phyloP scores from a whole-genome alignment of 2,329 filamentous ascomycete genomes.

The Xylariaceae sp. region DNA sequence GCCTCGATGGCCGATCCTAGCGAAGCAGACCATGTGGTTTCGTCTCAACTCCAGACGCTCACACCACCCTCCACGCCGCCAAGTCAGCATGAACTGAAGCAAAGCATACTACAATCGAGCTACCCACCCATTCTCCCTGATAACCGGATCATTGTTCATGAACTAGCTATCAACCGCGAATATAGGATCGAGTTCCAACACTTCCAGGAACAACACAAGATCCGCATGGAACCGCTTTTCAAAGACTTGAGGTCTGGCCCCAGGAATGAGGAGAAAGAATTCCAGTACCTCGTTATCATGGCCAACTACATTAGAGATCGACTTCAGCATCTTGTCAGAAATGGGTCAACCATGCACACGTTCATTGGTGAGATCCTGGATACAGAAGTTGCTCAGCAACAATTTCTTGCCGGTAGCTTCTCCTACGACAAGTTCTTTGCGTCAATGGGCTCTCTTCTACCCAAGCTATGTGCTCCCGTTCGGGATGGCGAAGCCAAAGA shows the following conservation, averaged over 20 bases:
- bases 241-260: constrained; percentile 60
- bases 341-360: constrained; percentile 68
- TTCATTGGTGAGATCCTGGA: constrained; percentile 74
- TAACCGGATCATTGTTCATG: constrained; percentile 73
- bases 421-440: constrained; percentile 78
- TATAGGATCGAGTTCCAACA: constrained; percentile 65
- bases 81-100: constrained; percentile 34
- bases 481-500: constrained; percentile 72
- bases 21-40: constrained; percentile 33
- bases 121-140: constrained; percentile 59
- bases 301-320: constrained; percentile 68
- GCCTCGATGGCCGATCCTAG: constrained; percentile 35
- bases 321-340: constrained; percentile 66
- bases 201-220: constrained; percentile 52
- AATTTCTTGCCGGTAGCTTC: constrained; percentile 68
- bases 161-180: constrained; percentile 74
- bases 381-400: constrained; percentile 63
- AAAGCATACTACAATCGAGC: constrained; percentile 32
- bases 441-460: constrained; percentile 70
- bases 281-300: constrained; percentile 65
- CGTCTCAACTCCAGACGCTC: constrained; percentile 43
- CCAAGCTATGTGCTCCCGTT: constrained; percentile 75
- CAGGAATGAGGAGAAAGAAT: constrained; percentile 60
- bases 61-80: constrained; percentile 51
- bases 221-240: constrained; percentile 46